Evolutionary conservation across 345 rosid species (phyloP).

Genomic region (Conringia planisiliqua): DNA sequence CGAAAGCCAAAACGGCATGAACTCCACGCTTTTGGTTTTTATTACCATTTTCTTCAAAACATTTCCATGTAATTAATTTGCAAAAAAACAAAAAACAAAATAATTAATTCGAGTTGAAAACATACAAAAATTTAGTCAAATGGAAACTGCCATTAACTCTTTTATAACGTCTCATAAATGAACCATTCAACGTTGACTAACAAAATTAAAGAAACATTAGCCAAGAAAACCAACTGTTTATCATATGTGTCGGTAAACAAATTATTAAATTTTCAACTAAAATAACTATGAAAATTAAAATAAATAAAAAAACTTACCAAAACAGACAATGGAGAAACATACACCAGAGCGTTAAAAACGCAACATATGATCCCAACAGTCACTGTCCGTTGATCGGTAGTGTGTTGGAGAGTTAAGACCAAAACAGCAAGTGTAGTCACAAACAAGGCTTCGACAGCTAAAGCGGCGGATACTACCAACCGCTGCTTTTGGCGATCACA

Average conservation of each 20-base stretch:
- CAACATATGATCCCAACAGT: conserved; percentile 52
- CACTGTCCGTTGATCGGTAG: conserved; percentile 39
- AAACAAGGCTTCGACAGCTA: conserved; percentile 40
- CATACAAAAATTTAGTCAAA: background rate
- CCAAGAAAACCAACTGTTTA: background rate
- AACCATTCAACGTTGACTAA: background rate
- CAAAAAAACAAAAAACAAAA: background rate
- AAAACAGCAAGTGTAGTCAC: conserved; percentile 22
- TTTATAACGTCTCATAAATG: background rate
- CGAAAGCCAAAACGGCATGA: conserved; percentile 71
- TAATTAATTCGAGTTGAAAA: background rate
- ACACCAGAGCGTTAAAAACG: conserved; percentile 54
- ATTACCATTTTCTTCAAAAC: conserved; percentile 59
- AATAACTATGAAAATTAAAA: no score
- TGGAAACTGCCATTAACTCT: background rate
- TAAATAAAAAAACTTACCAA: conserved; percentile 39
- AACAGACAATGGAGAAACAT: conserved; percentile 60
- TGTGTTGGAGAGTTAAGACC: conserved; percentile 44
- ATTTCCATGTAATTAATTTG: background rate
- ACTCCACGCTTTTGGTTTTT: conserved; percentile 68
- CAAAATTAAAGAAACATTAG: background rate
- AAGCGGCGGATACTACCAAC: conserved; percentile 16
- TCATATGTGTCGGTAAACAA: background rate
- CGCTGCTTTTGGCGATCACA: conserved; percentile 40
- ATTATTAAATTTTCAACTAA: background rate